Evolutionary conservation across 108 stramenopile species (phyloP).

Genomic region (Bacterosira constricta): DNA sequence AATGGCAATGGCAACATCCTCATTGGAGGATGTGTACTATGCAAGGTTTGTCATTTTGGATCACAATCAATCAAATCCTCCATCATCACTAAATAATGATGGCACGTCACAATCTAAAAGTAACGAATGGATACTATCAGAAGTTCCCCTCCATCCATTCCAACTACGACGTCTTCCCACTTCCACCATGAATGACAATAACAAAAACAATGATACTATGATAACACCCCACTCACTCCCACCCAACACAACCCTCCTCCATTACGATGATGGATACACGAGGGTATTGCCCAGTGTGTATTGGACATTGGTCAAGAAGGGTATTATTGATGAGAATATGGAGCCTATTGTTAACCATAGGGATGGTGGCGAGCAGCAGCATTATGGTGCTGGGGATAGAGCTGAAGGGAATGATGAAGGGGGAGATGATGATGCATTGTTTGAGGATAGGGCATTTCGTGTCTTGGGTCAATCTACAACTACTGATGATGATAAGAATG

Average conservation of each 20-base stretch:
- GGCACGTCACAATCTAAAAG: neutral
- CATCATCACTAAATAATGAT: neutral
- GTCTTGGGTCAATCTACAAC: no score
- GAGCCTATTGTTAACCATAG: no score
- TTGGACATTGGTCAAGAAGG: slow-evolving; percentile 36
- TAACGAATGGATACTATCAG: neutral
- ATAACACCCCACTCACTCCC: slow-evolving; percentile 50
- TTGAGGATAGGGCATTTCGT: slow-evolving; percentile 37
- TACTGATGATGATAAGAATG: no score
- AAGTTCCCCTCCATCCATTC: slow-evolving; percentile 36
- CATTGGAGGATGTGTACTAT: neutral
- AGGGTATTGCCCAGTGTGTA: slow-evolving; percentile 55
- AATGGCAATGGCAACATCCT: neutral
- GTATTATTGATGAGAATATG: slow-evolving; percentile 15
- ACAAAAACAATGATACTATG: neutral
- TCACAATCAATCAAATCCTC: neutral
- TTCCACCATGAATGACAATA: neutral
- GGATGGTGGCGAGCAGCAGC: neutral
- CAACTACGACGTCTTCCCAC: slow-evolving; percentile 26
- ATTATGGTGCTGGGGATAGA: neutral
- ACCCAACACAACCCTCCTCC: slow-evolving; percentile 69
- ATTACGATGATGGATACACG: slow-evolving; percentile 72
- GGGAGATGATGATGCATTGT: slow-evolving; percentile 3
- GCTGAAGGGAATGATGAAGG: neutral
- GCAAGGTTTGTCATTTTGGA: slow-evolving; percentile 22